Conservation (phyloP, 1,284 basidiomycete species). For the Acaromyces ingoldii region DNA sequence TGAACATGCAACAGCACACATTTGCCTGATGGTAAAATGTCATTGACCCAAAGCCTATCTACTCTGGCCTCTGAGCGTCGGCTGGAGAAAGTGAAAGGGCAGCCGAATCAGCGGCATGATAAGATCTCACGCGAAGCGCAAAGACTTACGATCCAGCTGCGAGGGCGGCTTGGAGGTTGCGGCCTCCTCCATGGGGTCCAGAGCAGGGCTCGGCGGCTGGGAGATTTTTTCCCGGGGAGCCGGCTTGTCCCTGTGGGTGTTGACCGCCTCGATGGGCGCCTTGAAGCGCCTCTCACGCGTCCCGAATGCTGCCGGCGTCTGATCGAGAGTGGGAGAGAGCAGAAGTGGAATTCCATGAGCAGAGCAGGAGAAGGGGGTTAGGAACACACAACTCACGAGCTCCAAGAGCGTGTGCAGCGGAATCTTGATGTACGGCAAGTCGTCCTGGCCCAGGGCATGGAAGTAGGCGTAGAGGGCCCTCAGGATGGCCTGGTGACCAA, state of each 20-base stretch:
- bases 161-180: conserved; percentile 23
- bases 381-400: conserved; percentile 51
- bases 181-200: conserved; percentile 19
- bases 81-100: too few relatives aligned
- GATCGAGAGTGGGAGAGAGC: background rate
- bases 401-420: conserved; percentile 92
- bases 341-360: background rate
- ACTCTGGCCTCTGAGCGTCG: too few relatives aligned
- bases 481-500: conserved; percentile 76
- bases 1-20: too few relatives aligned
- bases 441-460: conserved; percentile 82
- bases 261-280: conserved; percentile 49
- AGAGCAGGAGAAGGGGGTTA: background rate
- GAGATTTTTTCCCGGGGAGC: background rate
- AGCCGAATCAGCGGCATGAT: too few relatives aligned
- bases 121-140: too few relatives aligned
- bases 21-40: too few relatives aligned
- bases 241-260: conserved; percentile 47
- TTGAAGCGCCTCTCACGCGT: conserved; percentile 88
- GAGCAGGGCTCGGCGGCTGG: conserved; percentile 24
- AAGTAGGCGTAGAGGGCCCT: conserved; percentile 74
- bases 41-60: too few relatives aligned
- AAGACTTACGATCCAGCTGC: conserved; percentile 7
- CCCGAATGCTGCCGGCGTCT: conserved; percentile 92
- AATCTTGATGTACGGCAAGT: conserved; percentile 91